Evolutionary conservation across 352 stramenopile genomes (phyloP).

Genomic region (Pythium dissimile): DNA sequence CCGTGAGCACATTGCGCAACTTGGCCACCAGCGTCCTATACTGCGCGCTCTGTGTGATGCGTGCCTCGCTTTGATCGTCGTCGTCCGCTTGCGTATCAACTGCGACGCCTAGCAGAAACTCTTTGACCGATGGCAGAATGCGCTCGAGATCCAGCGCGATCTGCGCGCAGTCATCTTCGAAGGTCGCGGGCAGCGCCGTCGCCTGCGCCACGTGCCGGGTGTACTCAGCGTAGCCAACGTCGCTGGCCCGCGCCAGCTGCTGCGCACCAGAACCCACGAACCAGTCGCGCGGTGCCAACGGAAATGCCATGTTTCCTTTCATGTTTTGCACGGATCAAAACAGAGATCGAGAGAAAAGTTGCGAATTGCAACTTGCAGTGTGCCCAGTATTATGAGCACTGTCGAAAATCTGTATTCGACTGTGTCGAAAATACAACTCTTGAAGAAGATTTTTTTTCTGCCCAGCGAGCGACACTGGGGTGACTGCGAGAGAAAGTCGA

Average conservation of each 20-base stretch:
- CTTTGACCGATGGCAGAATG: slow-evolving; percentile 45
- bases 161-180: slow-evolving; percentile 58
- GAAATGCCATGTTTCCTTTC: slow-evolving; percentile 14
- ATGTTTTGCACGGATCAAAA: slow-evolving; percentile 9
- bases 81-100: no score
- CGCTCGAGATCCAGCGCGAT: slow-evolving; percentile 71
- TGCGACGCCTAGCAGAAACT: slow-evolving; percentile 38
- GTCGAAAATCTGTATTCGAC: slow-evolving; percentile 7
- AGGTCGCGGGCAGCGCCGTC: slow-evolving; percentile 8
- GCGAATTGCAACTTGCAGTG: no score
- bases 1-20: slow-evolving; percentile 54
- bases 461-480: no score
- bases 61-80: slow-evolving; percentile 7
- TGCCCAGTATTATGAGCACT: no score
- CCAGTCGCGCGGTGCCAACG: slow-evolving; percentile 30
- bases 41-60: slow-evolving; percentile 17
- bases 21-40: slow-evolving; percentile 26
- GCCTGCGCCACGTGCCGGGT: slow-evolving; percentile 20
- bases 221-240: slow-evolving; percentile 43
- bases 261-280: slow-evolving; percentile 37
- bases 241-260: slow-evolving; percentile 31
- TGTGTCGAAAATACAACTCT: slow-evolving; percentile 20
- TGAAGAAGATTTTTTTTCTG: slow-evolving; percentile 23
- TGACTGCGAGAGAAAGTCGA: neutral
- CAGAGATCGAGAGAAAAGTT: neutral